Evolutionary conservation across 1,284 basidiomycete species (phyloP), one percentile per base, ranked within the genome.

Genomic region (Fomes fomentarius): DNA sequence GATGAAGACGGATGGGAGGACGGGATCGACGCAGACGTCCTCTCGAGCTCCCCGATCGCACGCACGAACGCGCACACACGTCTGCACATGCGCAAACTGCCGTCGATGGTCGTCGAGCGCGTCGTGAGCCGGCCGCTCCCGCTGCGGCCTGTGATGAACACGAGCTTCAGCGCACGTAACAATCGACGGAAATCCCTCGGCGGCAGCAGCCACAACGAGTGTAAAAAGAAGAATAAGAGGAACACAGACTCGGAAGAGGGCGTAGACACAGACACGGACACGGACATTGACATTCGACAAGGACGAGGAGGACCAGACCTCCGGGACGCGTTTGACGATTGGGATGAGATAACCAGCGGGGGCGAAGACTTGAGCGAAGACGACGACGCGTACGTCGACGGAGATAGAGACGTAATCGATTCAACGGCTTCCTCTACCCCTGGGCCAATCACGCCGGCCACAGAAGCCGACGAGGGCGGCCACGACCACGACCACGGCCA

Each of bases 21-120:
- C 40, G 80, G 84, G 53, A 81, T 84, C 58, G 83, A 75, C 35
- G 79, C 76, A 26, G 87, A 88, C 48, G 63, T 76, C 24, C 66
- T 89, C 38, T 87, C 87, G 17, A 89, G 87, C 67, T 87, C 87
- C 52, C 67, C 71, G 43, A 21, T 57, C 28, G 52, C 54, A 34
- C 47, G 37, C 37, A 35, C 45, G 12, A n/a, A n/a, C n/a, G n/a
- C 6, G 31, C 34, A 21, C 50, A 22, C 60, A 56, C 42, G 54
- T 61, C 50, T 24, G 37, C 49, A 24, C 48, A 45, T 4, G 24
- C 50, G 45, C 42, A 43, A 24, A 22, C 43, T 25, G 28, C 33
- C 41, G 14, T 14, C 58, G 24, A 24, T 53, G 10, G 46, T 33
- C n/a, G 41, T 49, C 47, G 53, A 61, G 43, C 61, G 52, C 26